Percentiles rank a stretch among this genome's conserved stretches.
Conservation (phyloP, 805 yeast genomes). For the Metschnikowia continentalis region DNA sequence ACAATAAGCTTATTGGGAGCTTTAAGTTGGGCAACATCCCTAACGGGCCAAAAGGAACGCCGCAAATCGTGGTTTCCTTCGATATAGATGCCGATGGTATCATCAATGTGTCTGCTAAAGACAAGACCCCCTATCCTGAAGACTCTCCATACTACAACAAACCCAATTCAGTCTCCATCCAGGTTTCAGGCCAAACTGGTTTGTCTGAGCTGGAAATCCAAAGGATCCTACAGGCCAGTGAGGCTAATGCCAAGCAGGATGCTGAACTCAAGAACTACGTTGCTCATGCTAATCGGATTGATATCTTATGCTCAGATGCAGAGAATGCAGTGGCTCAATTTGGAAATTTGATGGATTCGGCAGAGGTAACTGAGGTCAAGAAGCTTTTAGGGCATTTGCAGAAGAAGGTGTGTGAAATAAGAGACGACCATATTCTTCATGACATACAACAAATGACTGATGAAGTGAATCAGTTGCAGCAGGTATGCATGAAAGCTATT, state of each 20-base stretch:
- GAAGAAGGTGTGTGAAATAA: constrained; percentile 30
- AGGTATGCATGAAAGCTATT: constrained; percentile 35
- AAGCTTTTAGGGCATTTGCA: constrained; percentile 20
- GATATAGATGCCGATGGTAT: constrained; percentile 81
- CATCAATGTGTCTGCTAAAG: constrained; percentile 54
- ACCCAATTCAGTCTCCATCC: constrained; percentile 49
- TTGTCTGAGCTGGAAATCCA: constrained; percentile 65
- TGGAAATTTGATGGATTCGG: constrained; percentile 42
- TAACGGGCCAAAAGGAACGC: constrained; percentile 72
- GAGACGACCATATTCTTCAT: constrained; percentile 28
- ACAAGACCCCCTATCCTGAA: constrained; percentile 41
- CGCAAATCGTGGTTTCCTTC: constrained; percentile 73
- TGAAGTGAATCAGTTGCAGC: constrained; percentile 37
- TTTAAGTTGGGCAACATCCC: constrained; percentile 71
- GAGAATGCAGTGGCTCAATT: constrained; percentile 81
- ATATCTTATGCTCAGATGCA: constrained; percentile 78
- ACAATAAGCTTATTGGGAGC: constrained; percentile 72
- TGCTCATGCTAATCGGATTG: constrained; percentile 75
- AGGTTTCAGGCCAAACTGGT: constrained; percentile 50
- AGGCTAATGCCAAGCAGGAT: constrained; percentile 56
- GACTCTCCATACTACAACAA: constrained; percentile 38
- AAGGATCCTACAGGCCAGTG: constrained; percentile 62
- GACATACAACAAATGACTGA: constrained; percentile 30
- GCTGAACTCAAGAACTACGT: constrained; percentile 54
- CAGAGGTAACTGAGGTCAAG: constrained; percentile 40